phyloP scores from a whole-genome alignment of 306 rosid genomes.

The Gleditsia sinensis region DNA sequence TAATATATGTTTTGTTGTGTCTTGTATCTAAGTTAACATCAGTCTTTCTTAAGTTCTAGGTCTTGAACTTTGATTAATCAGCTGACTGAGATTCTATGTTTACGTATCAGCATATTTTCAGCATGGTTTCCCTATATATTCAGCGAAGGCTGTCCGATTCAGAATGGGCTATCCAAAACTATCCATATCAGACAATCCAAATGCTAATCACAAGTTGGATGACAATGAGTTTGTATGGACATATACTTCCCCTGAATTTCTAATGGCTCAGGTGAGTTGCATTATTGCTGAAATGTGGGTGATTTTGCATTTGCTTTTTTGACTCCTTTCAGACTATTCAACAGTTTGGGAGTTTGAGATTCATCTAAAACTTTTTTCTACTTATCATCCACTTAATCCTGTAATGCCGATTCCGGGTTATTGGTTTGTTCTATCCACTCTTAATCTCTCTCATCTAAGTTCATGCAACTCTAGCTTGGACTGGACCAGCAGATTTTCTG shows the following conservation, averaged over 20 bases:
- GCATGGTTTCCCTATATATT: slow-evolving; percentile 55
- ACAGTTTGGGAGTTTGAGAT: too few relatives aligned
- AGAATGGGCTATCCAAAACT: slow-evolving; percentile 49
- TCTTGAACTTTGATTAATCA: slow-evolving; percentile 17
- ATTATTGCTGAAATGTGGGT: not conserved
- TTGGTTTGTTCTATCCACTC: not conserved
- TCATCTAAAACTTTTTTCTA: too few relatives aligned
- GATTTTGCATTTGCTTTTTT: not conserved
- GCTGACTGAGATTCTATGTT: slow-evolving; percentile 36
- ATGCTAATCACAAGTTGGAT: slow-evolving; percentile 1
- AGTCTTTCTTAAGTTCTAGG: too few relatives aligned
- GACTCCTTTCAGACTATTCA: not conserved
- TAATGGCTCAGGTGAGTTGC: slow-evolving; percentile 61
- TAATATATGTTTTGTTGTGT: too few relatives aligned
- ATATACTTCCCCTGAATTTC: slow-evolving; percentile 69
- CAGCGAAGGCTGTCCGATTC: slow-evolving; percentile 63
- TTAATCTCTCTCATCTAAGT: not conserved
- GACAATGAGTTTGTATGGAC: slow-evolving; percentile 49
- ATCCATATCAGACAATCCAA: not conserved
- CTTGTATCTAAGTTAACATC: too few relatives aligned
- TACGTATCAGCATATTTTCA: slow-evolving; percentile 63
- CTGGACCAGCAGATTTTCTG: slow-evolving; percentile 1
- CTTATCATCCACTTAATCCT: not conserved
- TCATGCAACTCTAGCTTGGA: slow-evolving; percentile 1
- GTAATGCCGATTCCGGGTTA: not conserved